Conservation (phyloP, 805 yeast genomes). For the Lipomyces mesembrius region DNA sequence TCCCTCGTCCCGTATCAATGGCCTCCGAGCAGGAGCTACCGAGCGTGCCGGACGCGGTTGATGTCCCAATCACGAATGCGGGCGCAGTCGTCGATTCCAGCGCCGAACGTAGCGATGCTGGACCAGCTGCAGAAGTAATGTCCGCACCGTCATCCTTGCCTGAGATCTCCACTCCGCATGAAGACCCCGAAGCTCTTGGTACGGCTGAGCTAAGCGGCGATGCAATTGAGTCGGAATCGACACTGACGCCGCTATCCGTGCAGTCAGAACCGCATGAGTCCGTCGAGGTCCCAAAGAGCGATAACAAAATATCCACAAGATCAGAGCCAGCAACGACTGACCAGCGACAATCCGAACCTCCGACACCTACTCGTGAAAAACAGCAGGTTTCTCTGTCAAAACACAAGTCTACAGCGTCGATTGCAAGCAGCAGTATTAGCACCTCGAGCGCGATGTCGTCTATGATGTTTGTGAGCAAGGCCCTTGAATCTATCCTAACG, state of each 20-base stretch:
- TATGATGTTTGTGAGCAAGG: slow-evolving; percentile 56
- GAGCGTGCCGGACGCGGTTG: slow-evolving; percentile 1
- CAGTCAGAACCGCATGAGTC: background rate
- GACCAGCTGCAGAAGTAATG: background rate
- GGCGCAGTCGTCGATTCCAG: background rate
- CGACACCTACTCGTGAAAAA: background rate
- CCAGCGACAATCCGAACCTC: background rate
- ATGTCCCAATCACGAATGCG: background rate
- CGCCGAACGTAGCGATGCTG: background rate
- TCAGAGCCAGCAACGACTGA: background rate
- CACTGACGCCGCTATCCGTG: background rate
- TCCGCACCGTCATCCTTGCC: background rate
- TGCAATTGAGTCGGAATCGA: background rate
- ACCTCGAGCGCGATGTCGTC: slow-evolving; percentile 41
- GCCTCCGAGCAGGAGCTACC: background rate
- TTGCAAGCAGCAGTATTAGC: slow-evolving; percentile 6
- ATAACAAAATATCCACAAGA: too few species aligned
- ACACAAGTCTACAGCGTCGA: slow-evolving; percentile 8
- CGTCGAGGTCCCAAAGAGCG: background rate
- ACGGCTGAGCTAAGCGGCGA: background rate
- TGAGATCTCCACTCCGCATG: background rate
- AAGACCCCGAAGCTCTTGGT: background rate
- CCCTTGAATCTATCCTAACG: slow-evolving; percentile 60
- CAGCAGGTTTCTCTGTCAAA: background rate
- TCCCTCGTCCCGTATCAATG: background rate